These are phyloP conservation scores for Sugiyamaella sp. DNA, from an alignment of 1,139 yeast species.

Conservation along the genomic window DNA sequence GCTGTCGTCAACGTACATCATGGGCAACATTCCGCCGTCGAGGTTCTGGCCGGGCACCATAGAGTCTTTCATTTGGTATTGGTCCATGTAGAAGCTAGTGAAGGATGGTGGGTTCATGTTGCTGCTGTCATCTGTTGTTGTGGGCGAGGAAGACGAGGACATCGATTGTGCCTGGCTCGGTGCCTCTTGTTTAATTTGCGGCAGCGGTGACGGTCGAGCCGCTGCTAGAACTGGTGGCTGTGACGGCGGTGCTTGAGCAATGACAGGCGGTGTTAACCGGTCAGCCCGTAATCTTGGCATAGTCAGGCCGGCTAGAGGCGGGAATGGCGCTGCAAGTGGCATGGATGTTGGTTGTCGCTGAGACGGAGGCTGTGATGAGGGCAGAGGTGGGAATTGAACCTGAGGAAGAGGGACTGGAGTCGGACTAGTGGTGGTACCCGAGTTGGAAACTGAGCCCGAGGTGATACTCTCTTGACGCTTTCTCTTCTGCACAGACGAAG, in stretches of 20 bases:
- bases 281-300: neutral
- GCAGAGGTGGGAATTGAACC: neutral
- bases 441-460: neutral
- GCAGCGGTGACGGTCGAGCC: neutral
- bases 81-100: constrained; percentile 7
- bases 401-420: neutral
- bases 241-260: neutral
- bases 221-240: neutral
- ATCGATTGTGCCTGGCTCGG: constrained; percentile 1
- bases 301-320: constrained; percentile 10
- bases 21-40: constrained; percentile 4
- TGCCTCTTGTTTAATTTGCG: neutral
- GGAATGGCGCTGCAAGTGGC: constrained; percentile 9
- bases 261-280: neutral
- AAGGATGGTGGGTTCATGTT: constrained; percentile 1
- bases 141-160: constrained; percentile 3
- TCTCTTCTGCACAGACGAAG: constrained; percentile 1
- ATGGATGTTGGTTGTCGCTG: neutral
- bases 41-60: neutral
- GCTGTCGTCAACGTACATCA: constrained; percentile 17
- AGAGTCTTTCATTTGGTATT: constrained; percentile 9
- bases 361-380: neutral
- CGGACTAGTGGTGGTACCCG: neutral
- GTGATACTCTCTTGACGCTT: neutral
- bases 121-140: constrained; percentile 7